Conservation (phyloP, 768 basidiomycete species). For the Psilocybe cyanescens region DNA sequence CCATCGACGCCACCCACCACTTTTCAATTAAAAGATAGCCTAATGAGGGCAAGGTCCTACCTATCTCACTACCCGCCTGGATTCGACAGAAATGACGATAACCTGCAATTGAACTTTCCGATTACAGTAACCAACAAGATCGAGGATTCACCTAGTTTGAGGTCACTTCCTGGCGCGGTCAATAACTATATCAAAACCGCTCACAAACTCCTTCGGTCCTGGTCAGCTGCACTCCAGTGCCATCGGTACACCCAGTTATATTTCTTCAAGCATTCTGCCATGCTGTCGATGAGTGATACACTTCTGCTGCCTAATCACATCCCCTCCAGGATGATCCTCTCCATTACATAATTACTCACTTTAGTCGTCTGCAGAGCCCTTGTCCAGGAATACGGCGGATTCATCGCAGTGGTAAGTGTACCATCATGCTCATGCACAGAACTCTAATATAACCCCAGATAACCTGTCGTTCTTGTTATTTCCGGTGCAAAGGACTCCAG, state of each 20-base stretch:
- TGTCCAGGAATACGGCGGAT: too few species aligned
- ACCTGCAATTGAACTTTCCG: not conserved
- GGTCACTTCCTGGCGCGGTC: not conserved
- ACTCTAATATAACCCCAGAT: too few species aligned
- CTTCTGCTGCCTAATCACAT: not conserved
- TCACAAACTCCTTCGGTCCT: not conserved
- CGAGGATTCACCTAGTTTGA: not conserved
- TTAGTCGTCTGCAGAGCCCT: not conserved
- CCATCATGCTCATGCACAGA: too few species aligned
- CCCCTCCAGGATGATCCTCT: not conserved
- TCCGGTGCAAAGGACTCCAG: too few species aligned
- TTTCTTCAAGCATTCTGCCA: not conserved
- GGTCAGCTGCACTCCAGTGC: not conserved
- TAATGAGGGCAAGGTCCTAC: not conserved
- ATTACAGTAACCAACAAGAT: not conserved
- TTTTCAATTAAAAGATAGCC: not conserved
- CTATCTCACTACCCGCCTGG: not conserved
- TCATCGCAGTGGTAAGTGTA: too few species aligned
- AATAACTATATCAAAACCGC: not conserved
- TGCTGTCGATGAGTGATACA: not conserved
- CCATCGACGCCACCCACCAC: not conserved
- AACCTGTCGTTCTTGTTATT: too few species aligned
- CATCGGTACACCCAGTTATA: not conserved
- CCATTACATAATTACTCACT: not conserved
- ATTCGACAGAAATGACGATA: not conserved